Conservation (phyloP, 331 rosid genomes). For the Malus hybrid region DNA sequence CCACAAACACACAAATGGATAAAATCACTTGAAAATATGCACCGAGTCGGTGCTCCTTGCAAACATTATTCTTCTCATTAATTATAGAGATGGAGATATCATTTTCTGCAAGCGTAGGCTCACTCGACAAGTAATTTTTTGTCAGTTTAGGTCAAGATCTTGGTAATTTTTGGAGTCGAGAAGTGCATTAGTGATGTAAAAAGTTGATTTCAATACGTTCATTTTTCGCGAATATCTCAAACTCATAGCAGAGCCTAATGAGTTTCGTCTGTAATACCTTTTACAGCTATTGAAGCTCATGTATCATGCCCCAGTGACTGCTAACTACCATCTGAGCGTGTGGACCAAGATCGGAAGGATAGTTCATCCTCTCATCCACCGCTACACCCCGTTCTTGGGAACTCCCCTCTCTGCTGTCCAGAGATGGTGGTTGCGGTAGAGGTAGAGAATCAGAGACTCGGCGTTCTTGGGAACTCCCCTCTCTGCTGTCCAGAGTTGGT, state of each 20-base stretch:
- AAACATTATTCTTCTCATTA: background rate
- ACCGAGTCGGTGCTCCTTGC: background rate
- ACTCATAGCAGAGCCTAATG: background rate
- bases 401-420: slow-evolving; percentile 64
- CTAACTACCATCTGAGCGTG: slow-evolving; percentile 74
- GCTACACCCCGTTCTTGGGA: slow-evolving; percentile 61
- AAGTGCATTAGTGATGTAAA: background rate
- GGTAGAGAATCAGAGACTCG: too few species aligned
- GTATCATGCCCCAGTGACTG: slow-evolving; percentile 79
- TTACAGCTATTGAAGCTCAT: slow-evolving; percentile 83
- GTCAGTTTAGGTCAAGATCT: background rate
- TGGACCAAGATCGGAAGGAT: slow-evolving; percentile 74
- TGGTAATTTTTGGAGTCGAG: background rate
- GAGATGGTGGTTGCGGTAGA: slow-evolving; percentile 66
- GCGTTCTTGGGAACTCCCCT: too few species aligned
- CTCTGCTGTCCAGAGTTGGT: too few species aligned
- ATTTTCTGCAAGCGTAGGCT: background rate
- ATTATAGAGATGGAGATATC: background rate
- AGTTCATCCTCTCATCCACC: slow-evolving; percentile 52
- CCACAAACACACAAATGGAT: background rate
- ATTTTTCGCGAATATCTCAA: background rate
- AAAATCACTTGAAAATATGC: background rate
- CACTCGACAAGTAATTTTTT: background rate
- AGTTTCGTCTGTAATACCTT: background rate
- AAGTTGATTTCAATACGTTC: background rate